A percentile compares a stretch with the other conserved stretches of the same genome.
Conservation (phyloP, 2,329 filamentous ascomycete genomes). For the Scortechinia acanthostroma region DNA sequence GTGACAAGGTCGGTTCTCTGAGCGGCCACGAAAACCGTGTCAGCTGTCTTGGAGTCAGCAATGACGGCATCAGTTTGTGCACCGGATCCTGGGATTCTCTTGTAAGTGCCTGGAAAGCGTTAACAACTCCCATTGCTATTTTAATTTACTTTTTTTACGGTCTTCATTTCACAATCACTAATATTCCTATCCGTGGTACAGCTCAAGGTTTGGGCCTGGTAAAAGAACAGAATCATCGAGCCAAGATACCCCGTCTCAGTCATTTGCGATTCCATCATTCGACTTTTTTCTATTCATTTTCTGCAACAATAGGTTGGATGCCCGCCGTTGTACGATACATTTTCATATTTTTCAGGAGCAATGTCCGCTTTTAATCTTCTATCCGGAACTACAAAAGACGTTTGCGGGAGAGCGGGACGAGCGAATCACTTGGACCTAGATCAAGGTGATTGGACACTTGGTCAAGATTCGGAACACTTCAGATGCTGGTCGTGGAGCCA, state of each 20-base stretch:
- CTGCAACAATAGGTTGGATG: neutral
- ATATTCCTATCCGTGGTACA: neutral
- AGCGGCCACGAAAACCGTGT: slow-evolving; percentile 98
- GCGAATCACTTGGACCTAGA: too few species aligned
- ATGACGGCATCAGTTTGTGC: slow-evolving; percentile 97
- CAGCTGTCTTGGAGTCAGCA: slow-evolving; percentile 96
- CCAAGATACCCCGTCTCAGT: slow-evolving; percentile 1
- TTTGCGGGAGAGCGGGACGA: too few species aligned
- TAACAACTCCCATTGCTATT: too few species aligned
- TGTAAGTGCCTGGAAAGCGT: too few species aligned
- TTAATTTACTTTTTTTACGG: too few species aligned
- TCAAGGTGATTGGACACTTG: too few species aligned
- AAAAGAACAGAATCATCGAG: neutral
- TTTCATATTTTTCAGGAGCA: too few species aligned
- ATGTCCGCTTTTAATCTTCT: too few species aligned
- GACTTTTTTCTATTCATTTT: neutral
- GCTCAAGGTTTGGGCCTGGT: slow-evolving; percentile 3
- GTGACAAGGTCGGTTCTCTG: slow-evolving; percentile 92
- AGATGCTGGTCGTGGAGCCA: too few species aligned
- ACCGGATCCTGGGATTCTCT: slow-evolving; percentile 99
- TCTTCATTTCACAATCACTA: too few species aligned
- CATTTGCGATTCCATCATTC: neutral
- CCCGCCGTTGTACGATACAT: neutral
- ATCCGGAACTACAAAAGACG: too few species aligned
- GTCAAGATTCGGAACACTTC: too few species aligned